Conservation (phyloP, 1,284 basidiomycete genomes). For the Xerocomus minutiporus region DNA sequence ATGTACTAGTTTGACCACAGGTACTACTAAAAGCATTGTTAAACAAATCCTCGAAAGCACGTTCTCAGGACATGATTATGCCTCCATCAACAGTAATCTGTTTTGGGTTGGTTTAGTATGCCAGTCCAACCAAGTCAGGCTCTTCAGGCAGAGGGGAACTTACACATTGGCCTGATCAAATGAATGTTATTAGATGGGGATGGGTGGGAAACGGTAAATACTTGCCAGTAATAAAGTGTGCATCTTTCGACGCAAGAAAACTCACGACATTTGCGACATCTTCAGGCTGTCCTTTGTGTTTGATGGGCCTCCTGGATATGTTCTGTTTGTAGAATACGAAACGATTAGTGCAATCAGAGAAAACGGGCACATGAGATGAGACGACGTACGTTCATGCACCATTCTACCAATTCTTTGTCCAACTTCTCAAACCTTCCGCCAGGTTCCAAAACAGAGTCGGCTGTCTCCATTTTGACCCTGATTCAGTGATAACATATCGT, state of each 20-base stretch:
- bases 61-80: slow-evolving; percentile 11
- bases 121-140: neutral
- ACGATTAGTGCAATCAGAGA: neutral
- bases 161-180: slow-evolving; percentile 23
- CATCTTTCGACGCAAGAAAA: slow-evolving; percentile 25
- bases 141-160: slow-evolving; percentile 1
- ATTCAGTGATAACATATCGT: neutral
- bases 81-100: slow-evolving; percentile 23
- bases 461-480: neutral
- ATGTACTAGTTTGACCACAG: no score
- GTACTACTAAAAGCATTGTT: neutral
- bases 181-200: neutral
- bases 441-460: neutral
- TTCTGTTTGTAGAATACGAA: neutral
- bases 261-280: slow-evolving; percentile 27
- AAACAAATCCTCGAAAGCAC: neutral
- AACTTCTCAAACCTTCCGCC: neutral
- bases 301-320: slow-evolving; percentile 1
- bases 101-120: slow-evolving; percentile 1
- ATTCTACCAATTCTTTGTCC: slow-evolving; percentile 3
- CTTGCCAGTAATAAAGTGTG: slow-evolving; percentile 26
- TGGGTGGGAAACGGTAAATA: neutral
- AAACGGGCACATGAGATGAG: neutral
- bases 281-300: slow-evolving; percentile 16
- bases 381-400: slow-evolving; percentile 2